Evolutionary conservation across 345 rosid species (phyloP).

Genomic region (Eucalyptus cladocalyx): DNA sequence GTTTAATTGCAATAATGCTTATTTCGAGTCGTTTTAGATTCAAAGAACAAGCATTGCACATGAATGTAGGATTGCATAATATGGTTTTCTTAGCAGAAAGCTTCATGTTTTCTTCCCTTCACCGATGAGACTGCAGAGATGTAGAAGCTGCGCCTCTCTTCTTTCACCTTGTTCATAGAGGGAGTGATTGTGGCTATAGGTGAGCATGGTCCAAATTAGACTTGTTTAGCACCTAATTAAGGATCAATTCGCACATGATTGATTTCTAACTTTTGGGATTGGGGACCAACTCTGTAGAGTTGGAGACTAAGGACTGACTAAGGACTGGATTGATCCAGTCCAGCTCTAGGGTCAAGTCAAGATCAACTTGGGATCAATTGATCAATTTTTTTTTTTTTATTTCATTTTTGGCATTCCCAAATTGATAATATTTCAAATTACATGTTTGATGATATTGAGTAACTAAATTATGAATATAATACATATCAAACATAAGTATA

Average conservation of each 20-base stretch:
- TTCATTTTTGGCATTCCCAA: too few relatives aligned
- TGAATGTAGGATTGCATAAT: not conserved
- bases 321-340: rapidly evolving
- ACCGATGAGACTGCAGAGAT: not conserved
- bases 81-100: not conserved
- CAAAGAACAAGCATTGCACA: not conserved
- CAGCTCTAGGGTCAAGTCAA: too few relatives aligned
- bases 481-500: too few relatives aligned
- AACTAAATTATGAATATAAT: too few relatives aligned
- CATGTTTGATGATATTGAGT: too few relatives aligned
- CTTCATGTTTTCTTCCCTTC: not conserved
- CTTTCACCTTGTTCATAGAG: not conserved
- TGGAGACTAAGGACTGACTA: too few relatives aligned
- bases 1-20: not conserved
- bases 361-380: rapidly evolving
- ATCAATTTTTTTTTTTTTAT: too few relatives aligned
- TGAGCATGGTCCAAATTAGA: too few relatives aligned
- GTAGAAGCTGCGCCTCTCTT: not conserved
- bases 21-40: not conserved
- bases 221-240: too few relatives aligned
- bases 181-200: not conserved
- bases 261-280: too few relatives aligned
- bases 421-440: too few relatives aligned
- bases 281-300: rapidly evolving
- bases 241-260: too few relatives aligned